Evolutionary conservation across 1,284 basidiomycete species (phyloP).

Genomic region (Puccinia horiana): DNA sequence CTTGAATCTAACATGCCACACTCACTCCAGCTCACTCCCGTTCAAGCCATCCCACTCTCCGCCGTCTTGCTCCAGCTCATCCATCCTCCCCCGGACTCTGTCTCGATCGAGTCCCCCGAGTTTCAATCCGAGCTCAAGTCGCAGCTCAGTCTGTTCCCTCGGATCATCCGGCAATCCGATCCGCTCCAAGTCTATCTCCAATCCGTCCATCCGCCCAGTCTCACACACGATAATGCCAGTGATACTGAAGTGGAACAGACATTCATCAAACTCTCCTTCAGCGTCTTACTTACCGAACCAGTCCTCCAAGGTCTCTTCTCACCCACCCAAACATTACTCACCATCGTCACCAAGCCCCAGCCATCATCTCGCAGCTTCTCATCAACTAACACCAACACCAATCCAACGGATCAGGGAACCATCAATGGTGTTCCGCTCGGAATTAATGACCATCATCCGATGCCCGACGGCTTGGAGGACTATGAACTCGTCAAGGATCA

Average conservation of each 20-base stretch:
- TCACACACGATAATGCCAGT: neutral
- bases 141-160: neutral
- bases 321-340: conserved; percentile 65
- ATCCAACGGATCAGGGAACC: conserved; percentile 39
- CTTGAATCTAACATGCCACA: neutral
- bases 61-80: conserved; percentile 6
- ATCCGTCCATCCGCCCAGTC: neutral
- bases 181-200: neutral
- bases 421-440: conserved; percentile 55
- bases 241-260: neutral
- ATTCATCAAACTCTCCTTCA: conserved; percentile 50
- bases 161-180: conserved; percentile 20
- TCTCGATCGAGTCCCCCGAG: conserved; percentile 1
- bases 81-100: neutral
- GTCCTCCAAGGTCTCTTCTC: conserved; percentile 70
- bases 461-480: conserved; percentile 51
- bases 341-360: conserved; percentile 60
- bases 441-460: conserved; percentile 50
- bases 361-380: neutral
- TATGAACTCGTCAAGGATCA: neutral
- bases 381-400: neutral
- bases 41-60: neutral
- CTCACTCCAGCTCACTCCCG: neutral
- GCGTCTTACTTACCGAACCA: conserved; percentile 65
- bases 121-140: conserved; percentile 1